Conservation (phyloP, 192 early-diverging fungal species). For the Mycoemilia scoparia region DNA sequence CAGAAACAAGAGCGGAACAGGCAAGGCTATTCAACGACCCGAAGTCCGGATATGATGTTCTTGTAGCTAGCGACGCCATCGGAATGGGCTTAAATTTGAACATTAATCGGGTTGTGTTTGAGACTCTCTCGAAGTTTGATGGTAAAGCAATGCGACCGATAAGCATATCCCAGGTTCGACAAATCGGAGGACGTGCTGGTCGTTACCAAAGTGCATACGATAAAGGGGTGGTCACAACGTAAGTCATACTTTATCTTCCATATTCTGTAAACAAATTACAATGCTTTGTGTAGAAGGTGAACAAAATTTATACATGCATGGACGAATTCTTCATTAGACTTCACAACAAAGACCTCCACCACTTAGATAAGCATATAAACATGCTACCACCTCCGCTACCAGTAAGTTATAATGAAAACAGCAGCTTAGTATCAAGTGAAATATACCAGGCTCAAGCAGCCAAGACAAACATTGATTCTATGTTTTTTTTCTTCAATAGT, state of each 20-base stretch:
- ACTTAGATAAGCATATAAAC: slow-evolving; percentile 8
- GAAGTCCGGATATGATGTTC: slow-evolving; percentile 48
- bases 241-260: slow-evolving; percentile 4
- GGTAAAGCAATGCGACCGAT: slow-evolving; percentile 34
- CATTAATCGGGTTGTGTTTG: slow-evolving; percentile 79
- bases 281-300: slow-evolving; percentile 4
- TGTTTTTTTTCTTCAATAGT: too few relatives aligned
- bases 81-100: slow-evolving; percentile 97
- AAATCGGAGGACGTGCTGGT: slow-evolving; percentile 88
- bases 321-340: too few relatives aligned
- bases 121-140: slow-evolving; percentile 60
- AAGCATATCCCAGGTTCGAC: slow-evolving; percentile 63
- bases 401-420: too few relatives aligned
- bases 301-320: slow-evolving; percentile 8
- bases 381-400: slow-evolving; percentile 12
- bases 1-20: slow-evolving; percentile 77
- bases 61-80: slow-evolving; percentile 90
- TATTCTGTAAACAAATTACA: not conserved
- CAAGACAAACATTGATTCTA: too few relatives aligned
- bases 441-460: slow-evolving; percentile 8
- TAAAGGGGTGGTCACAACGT: slow-evolving; percentile 51
- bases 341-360: slow-evolving; percentile 4
- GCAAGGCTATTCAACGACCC: slow-evolving; percentile 82
- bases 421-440: slow-evolving; percentile 7
- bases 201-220: slow-evolving; percentile 54